Conservation (phyloP, 768 basidiomycete species). For the Stropharia rugosoannulata region DNA sequence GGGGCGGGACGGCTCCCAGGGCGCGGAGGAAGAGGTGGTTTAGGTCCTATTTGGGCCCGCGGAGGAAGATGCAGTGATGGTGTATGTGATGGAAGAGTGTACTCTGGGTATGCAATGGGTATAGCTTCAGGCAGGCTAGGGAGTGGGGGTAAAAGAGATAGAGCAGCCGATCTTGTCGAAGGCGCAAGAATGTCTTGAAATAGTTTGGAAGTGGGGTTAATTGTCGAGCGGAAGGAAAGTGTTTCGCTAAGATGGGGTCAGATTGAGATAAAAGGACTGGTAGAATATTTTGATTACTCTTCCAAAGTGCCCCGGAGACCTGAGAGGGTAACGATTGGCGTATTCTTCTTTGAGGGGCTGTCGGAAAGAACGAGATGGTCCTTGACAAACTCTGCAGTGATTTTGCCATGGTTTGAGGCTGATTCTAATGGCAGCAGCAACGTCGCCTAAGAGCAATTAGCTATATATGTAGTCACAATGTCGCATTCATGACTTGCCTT, state of each 20-base stretch:
- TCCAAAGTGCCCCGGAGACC: conserved; percentile 75
- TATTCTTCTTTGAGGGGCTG: conserved; percentile 40
- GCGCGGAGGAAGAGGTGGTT: conserved; percentile 42
- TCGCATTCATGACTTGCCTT: conserved; percentile 46
- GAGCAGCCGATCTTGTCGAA: conserved; percentile 27
- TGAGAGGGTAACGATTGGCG: conserved; percentile 73
- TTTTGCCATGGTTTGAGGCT: conserved; percentile 45
- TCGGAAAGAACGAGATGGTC: conserved; percentile 81
- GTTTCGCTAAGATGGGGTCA: conserved; percentile 30
- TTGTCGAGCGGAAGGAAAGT: conserved; percentile 42
- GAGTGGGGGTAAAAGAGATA: conserved; percentile 52
- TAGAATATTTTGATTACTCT: conserved; percentile 36
- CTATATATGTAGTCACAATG: neutral
- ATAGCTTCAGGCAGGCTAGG: conserved; percentile 35
- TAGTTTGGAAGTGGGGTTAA: conserved; percentile 38
- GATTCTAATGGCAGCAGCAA: conserved; percentile 76
- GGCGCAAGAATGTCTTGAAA: conserved; percentile 39
- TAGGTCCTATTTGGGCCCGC: conserved; percentile 32
- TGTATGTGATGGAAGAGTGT: conserved; percentile 40
- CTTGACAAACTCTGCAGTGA: conserved; percentile 74
- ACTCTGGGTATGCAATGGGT: conserved; percentile 45
- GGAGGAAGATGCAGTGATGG: conserved; percentile 50
- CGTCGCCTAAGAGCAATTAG: conserved; percentile 54
- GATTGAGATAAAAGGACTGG: neutral
- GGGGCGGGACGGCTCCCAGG: conserved; percentile 26